Evolutionary conservation across 345 rosid species (phyloP), one percentile per base, ranked within the genome.

Genomic region (Combretum micranthum): DNA sequence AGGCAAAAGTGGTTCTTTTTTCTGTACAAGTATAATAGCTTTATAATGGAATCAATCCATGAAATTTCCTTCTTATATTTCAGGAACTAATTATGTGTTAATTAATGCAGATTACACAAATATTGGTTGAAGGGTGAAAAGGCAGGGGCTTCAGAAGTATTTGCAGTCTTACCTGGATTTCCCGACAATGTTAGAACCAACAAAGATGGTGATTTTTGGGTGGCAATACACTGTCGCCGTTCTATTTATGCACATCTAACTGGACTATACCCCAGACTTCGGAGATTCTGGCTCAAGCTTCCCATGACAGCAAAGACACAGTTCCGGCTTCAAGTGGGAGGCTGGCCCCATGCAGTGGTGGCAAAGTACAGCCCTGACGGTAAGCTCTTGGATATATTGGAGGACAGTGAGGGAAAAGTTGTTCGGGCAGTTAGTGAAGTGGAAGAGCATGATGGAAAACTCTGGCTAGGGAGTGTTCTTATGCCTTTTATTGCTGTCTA

Each of bases 51-150:
- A 4, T 32, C 9, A 11, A 32, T 32, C 39, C 39, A 32, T 32
- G 6, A 9, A 9, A 9, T 15, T 46, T 17, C 15, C 57, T 49
- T 18, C 43, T 2, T 51, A 21, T 19, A 55, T 67, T 11, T 19
- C 45, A 19, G 69, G 25, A 22, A 20, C 37, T 32, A 42, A 21
- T 47, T 16, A 3, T 13, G n/a, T 49, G 52, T 62, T 17, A 3
- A 32, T 2, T 14, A 39, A 8, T 70, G 80, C 72, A 92, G 96
- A 49, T 73, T 88, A 58, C 59, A 71, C 51, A 83, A 75, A 55
- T 88, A 84, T 68, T 88, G 93, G 96, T 67, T 91, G 62, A 88
- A 86, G 71, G 95, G 93, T 1, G 84, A 84, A 71, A 86, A 79
- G 74, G 86, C 87, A n/a, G 95, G 93, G 57, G 81, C 80, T 4